Base-by-base conservation (phyloP, 2,329 filamentous ascomycete genomes). In the Fusarium incarnatum region DNA sequence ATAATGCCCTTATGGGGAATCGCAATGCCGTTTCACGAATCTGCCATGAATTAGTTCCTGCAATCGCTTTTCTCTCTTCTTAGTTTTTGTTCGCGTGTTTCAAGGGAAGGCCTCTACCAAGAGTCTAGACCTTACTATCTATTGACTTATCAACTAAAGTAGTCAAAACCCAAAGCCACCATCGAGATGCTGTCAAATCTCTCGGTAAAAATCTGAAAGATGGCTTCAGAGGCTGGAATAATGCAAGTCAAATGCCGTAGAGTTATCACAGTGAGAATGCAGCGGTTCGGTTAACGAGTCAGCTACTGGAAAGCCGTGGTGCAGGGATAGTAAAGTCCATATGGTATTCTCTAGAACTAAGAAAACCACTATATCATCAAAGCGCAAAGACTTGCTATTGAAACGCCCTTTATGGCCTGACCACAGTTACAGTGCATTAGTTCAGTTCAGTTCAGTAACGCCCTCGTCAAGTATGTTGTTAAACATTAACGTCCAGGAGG, bases 391-490 rank as follows among this genome's bases (percentile, higher is more conserved):
- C 16, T 37, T 27, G 20, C n/a, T 57, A 64, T 64, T 16, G 23
- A 20, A 64, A 59, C 60, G 40, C 45, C 52, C 40, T 28, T 20
- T 9, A 58, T 50, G n/a, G n/a, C 6, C 28, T 25, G 52, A 56
- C n/a, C 25, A 30, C 28, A n/a, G 42, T 49, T 13, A 41, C n/a
- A 59, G 9, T 40, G 60, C 45, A 50, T 50, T 64, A 55, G 47
- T 61, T 61, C 41, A 53, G 45, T 60, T 62, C 50, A 27, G 16
- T 40, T 56, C 40, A 30, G 40, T 46, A 28, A 37, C 13, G 23
- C 60, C 25, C 25, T 64, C 30, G 50, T 49, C 37, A 42, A 46
- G 30, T 41, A 58, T 50, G 28, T 28, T n/a, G 45, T 20, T 40
- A 37, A 46, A 34, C 32, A 41, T 56, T 46, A 45, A 34, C 15